Evolutionary conservation across 1,284 basidiomycete species (phyloP), one percentile per base, ranked within the genome.

Genomic region (Cryptococcus neoformans): DNA sequence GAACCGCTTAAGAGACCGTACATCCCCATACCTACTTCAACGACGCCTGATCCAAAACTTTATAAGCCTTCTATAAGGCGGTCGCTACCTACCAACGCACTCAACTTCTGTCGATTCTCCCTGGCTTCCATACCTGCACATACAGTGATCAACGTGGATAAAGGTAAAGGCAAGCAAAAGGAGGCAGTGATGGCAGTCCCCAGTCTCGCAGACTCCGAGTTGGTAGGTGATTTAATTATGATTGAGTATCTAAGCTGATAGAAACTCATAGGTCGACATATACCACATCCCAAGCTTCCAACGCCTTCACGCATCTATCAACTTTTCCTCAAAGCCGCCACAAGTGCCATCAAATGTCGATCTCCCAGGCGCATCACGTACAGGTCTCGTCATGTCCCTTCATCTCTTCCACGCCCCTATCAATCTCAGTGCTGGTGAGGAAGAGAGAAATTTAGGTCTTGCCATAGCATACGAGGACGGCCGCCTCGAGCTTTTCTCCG

Each of bases 61-160:
- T 17, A 49, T 21, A 44, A 44, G 38, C 41, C 49, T 35, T 60
- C 69, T 6, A 69, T 89, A 6, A 67, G 76, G 2, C 86, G 85
- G 62, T 87, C 87, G 0, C 79, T 95, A 74, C 88, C 90, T 66
- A 86, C 92, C 57, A 96, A 95, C 72, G 85, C 91, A 2, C 81
- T 95, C 61, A 95, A 94, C 72, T 95, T 89, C 70, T 94, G 92
- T 75, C 84, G 86, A 1, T 92, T 94, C 71, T 83, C 85, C 4
- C 69, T 88, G 0, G 66, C 83, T 36, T 69, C 60, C 7, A 37
- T 62, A 49, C 41, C 56, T 16, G 28, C 28, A 28, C 12, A 17
- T 11, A 41, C 38, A 3, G 16, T 45, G 37, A 39, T 9, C 10
- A 38, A 10, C 10, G 47, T 41, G 36, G 51, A 51, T 40, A 60